Conservation (phyloP, 2,329 filamentous ascomycete genomes). For the Fusarium tanahbumbuense region DNA sequence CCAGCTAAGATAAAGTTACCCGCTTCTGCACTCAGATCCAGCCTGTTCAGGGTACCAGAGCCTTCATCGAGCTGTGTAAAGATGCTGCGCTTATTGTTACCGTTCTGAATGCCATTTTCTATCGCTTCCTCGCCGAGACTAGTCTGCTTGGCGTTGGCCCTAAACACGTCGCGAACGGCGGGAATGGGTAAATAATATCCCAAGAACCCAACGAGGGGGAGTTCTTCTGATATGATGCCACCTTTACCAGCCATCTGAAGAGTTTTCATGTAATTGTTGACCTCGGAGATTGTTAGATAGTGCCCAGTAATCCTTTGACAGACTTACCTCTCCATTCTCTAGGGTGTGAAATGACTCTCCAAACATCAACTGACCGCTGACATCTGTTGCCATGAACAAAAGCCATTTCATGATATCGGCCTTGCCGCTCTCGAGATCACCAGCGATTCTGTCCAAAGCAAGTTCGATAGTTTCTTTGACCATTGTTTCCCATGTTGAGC, state of each 20-base stretch:
- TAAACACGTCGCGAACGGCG: background rate
- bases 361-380: conserved; percentile 10
- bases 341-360: conserved; percentile 3
- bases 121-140: background rate
- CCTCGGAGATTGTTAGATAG: background rate
- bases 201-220: background rate
- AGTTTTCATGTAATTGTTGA: background rate
- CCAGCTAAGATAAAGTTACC: background rate
- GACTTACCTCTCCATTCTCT: conserved; percentile 1
- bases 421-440: background rate
- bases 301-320: rapidly evolving
- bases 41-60: background rate
- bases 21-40: conserved; percentile 4
- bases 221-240: background rate
- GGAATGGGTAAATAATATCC: background rate
- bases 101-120: background rate
- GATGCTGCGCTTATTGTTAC: background rate
- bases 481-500: background rate
- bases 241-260: background rate
- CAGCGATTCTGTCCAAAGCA: background rate
- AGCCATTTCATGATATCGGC: conserved; percentile 3
- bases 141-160: background rate
- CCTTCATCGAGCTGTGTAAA: conserved; percentile 4
- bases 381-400: conserved; percentile 12
- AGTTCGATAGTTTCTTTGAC: background rate